Conservation (phyloP, 805 yeast genomes). For the Sugiyamaella mastotermitis region DNA sequence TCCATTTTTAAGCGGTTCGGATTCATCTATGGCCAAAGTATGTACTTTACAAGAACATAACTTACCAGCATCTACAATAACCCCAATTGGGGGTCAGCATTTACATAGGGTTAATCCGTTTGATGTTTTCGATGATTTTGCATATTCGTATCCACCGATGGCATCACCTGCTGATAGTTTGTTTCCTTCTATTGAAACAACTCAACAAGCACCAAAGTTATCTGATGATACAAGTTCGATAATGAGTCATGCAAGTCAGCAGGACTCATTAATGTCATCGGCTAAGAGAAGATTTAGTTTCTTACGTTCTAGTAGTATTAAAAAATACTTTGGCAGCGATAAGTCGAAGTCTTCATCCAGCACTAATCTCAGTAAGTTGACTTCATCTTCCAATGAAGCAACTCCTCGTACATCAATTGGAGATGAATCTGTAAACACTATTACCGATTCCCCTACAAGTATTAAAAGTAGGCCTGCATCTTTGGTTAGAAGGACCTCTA, state of each 20-base stretch:
- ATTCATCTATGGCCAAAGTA: not conserved
- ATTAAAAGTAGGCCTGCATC: not conserved
- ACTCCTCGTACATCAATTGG: no score
- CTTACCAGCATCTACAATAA: not conserved
- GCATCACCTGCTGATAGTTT: conserved; percentile 14
- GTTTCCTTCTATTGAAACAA: not conserved
- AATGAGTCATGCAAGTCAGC: not conserved
- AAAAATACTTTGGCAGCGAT: conserved; percentile 1
- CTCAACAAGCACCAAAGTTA: no score
- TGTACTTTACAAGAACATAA: not conserved
- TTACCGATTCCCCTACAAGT: not conserved
- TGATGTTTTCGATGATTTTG: conserved; percentile 34
- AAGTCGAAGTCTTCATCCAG: not conserved
- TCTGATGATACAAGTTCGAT: no score
- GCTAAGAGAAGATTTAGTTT: conserved; percentile 11
- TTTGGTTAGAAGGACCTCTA: no score
- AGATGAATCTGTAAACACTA: not conserved
- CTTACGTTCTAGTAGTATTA: not conserved
- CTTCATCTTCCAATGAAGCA: not conserved
- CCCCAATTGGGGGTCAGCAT: conserved; percentile 11
- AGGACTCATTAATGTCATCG: not conserved
- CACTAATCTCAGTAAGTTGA: not conserved
- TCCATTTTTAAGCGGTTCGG: not conserved
- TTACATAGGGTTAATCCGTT: conserved; percentile 27
- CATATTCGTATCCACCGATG: conserved; percentile 26